phyloP scores from a whole-genome alignment of 352 stramenopile species.

The Phytophthora kernoviae region DNA sequence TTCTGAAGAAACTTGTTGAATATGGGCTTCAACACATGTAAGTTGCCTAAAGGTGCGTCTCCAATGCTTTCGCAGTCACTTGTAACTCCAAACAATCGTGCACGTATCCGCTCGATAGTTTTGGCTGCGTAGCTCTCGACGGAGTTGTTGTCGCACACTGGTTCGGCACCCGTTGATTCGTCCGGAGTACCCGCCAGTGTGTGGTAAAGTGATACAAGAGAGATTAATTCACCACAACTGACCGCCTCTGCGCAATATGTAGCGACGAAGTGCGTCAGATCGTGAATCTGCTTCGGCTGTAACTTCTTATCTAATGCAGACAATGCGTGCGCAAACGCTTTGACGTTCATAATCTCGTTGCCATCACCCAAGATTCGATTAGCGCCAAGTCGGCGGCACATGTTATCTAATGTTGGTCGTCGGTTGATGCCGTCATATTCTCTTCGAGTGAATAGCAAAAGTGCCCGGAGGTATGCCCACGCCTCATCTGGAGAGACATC shows the following conservation, averaged over 20 bases:
- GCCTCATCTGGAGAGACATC: conserved; percentile 6
- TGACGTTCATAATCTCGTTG: conserved; percentile 64
- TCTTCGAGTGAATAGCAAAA: conserved; percentile 24
- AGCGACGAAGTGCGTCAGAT: conserved; percentile 33
- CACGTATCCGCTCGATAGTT: conserved; percentile 33
- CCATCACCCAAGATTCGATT: conserved; percentile 66
- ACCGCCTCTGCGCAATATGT: conserved; percentile 11
- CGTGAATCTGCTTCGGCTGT: conserved; percentile 33
- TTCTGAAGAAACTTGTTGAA: conserved; percentile 1
- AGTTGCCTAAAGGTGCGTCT: conserved; percentile 7
- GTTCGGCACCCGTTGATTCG: not conserved
- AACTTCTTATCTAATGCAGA: conserved; percentile 47
- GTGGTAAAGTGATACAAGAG: conserved; percentile 24
- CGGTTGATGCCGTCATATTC: conserved; percentile 12
- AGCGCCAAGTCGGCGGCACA: conserved; percentile 51
- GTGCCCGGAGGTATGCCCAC: conserved; percentile 29
- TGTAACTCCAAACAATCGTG: conserved; percentile 11
- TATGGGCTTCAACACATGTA: conserved; percentile 35
- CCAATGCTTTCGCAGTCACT: conserved; percentile 5
- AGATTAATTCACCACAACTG: conserved; percentile 29
- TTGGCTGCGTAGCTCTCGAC: conserved; percentile 17
- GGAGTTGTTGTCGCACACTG: conserved; percentile 10
- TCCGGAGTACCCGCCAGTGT: conserved; percentile 7
- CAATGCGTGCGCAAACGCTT: conserved; percentile 52
- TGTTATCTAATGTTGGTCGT: conserved; percentile 43